Evolutionary conservation across 805 yeast genomes (phyloP), one percentile per base, ranked within the genome.

Genomic region (Tetrapisispora nanseiensis): DNA sequence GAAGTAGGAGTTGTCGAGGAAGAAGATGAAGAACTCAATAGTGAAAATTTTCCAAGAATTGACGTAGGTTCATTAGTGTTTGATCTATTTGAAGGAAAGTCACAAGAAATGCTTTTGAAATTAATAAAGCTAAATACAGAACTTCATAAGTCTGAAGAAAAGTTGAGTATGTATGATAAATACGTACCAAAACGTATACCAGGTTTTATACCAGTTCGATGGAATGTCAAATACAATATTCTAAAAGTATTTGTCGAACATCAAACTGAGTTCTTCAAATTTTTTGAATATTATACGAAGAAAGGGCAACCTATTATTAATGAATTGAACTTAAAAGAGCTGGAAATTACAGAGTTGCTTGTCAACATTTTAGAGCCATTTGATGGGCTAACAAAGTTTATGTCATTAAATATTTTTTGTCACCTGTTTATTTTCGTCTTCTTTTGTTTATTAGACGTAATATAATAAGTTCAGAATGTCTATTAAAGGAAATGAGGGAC

Each of bases 401-500:
- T 21, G 24, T 33, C 35, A 20, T 13, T 15, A 6, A 33, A 33
- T 13, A 33, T 20, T 20, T 9, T 8, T 20, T 33, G 35, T 33
- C 35, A 33, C 35, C 35, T 11, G 35, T 33, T 20, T 33, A 33
- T 20, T 7, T 19, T 19, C 35, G 35, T 9, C n/a, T 33, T 4
- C 35, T 33, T 11, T 20, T 21, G 13, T 33, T 33, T 7, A 9
- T 33, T 8, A 33, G 35, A 21, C 8, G 15, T 20, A 33, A 7
- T 19, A 12, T 33, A 21, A 20, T 20, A 11, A 21, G 13, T 4
- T 19, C 26, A 19, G 11, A 33, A 6, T 8, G 26, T 20, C 6
- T 20, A 33, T 13, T 33, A 33, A 33, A 21, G 35, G 39, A 36
- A 27, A 36, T 36, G 32, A 32, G 39, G 9, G 32, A 36, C 15